Evolutionary conservation across 805 yeast species (phyloP), one percentile per base, ranked within the genome.

Genomic region (Hagleromyces aurorensis): DNA sequence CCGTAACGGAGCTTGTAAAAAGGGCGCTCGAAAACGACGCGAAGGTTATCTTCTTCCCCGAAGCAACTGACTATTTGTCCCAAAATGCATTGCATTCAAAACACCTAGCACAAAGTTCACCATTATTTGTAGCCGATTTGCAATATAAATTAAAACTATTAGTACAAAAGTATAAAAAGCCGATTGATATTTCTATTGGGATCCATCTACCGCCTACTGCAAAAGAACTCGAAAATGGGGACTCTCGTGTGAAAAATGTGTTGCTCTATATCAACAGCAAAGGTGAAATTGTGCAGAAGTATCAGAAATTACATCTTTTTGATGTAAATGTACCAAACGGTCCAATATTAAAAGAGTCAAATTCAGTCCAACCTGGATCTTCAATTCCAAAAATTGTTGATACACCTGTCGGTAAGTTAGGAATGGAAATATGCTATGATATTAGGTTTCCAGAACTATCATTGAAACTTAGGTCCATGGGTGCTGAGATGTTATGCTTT

Each of bases 61-160:
- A 89, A 53, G 97, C 97, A 0, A 69, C 91, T 4, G 97, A 89
- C 52, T 89, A 85, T 52, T 67, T 89, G 21, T 78, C 94, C 4
- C 64, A 72, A 30, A 72, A 73, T 47, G 78, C 87, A 2, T 52
- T 45, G 1, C 87, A 84, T 42, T 76, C 93, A 1, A 62, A 65
- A 30, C 42, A 60, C 16, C 58, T 89, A n/a, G 85, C 79, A 0
- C 68, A 9, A 62, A 67, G 16, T 57, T 61, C 27, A 54, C 69
- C 10, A 52, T 60, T 26, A 58, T 41, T 63, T 61, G 42, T 72
- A 69, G 41, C 44, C 66, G 25, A 36, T 48, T 27, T 78, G 27
- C 73, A 64, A 32, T 39, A 46, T 11, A 69, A 69, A n/a, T 50
- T 84, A 31, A 48, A 42, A 27, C 52, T 53, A 12, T 46, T 75